Evolutionary conservation across 768 basidiomycete species (phyloP).

Genomic region (Solioccasus polychromus): DNA sequence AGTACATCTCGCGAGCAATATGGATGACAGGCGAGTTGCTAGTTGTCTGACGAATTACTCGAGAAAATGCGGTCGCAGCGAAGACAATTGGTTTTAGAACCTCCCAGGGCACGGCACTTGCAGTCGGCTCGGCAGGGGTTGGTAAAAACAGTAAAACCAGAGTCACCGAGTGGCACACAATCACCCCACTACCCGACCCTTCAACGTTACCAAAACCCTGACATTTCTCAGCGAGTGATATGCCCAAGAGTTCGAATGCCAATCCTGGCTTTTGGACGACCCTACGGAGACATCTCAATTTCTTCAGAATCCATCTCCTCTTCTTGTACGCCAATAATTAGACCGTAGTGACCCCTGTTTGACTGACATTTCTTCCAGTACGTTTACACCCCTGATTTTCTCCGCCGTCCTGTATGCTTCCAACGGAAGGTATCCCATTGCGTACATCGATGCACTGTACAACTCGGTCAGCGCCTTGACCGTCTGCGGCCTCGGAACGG

Average conservation of each 20-base stretch:
- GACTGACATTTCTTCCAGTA: conserved; percentile 39
- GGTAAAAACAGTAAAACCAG: no score
- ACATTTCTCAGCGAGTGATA: background rate
- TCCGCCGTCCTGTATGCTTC: conserved; percentile 80
- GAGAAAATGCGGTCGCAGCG: no score
- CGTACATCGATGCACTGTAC: conserved; percentile 78
- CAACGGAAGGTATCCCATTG: conserved; percentile 68
- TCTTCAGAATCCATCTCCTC: conserved; percentile 60
- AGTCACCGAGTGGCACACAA: no score
- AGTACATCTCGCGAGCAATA: conserved; percentile 24
- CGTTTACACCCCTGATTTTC: conserved; percentile 73
- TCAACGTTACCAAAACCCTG: background rate
- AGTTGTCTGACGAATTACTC: no score
- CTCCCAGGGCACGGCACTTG: no score
- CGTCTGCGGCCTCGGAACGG: conserved; percentile 71
- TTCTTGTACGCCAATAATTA: conserved; percentile 48
- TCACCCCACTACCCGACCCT: background rate
- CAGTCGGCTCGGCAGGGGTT: no score
- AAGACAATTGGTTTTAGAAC: no score
- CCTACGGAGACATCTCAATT: conserved; percentile 55
- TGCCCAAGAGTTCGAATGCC: conserved; percentile 7
- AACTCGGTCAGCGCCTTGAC: conserved; percentile 75
- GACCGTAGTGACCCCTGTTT: conserved; percentile 2
- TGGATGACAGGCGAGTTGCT: conserved; percentile 13
- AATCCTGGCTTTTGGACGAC: conserved; percentile 15